Base-by-base conservation (phyloP, 345 rosid species). In the Abelmoschus esculentus region DNA sequence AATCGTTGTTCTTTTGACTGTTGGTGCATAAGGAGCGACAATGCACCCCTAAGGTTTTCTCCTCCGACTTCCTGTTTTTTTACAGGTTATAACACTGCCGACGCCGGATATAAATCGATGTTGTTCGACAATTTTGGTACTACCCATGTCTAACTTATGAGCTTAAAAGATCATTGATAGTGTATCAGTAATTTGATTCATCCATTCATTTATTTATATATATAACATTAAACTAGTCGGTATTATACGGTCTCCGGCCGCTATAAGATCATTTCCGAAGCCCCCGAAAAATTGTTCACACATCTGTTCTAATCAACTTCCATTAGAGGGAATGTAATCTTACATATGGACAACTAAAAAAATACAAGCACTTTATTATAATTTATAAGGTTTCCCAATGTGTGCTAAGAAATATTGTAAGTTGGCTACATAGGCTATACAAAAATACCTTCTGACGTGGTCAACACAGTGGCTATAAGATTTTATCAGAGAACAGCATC, bases 401-500 rank as follows among this genome's bases (percentile, higher is more conserved):
- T 36, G 63, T 19, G 34, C 17, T 50, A 38, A 55, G 61, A 38
- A 52, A 69, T 38, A 19, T 9, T 11, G 7, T 13, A 42, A 22
- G 7, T 17, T 9, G 52, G 34, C 26, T 36, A 9, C 38, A 28
- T 66, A 7, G 69, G 3, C 69, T 50, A 66, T 29, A 66, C 40
- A 66, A 66, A 49, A 29, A 49, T 49, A 6, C 34, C n/a, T 22
- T 64, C 34, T 22, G 17, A 44, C 12, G 38, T 17, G 28, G 11
- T 13, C 14, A 44, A 28, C 3, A 29, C 12, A 9, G 2, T 47
- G 58, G 62, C 72, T 58, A 58, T 54, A 26, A 44, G 7, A 54
- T 44, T 57, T 69, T 49, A 77, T 66, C 31, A 66, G 50, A 72
- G 52, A 65, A 26, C 67, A 50, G 26, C 44, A 31, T 74, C 86